These are phyloP conservation scores for Daldinia loculata DNA, from an alignment of 495 filamentous ascomycete species.

Conservation along the genomic window DNA sequence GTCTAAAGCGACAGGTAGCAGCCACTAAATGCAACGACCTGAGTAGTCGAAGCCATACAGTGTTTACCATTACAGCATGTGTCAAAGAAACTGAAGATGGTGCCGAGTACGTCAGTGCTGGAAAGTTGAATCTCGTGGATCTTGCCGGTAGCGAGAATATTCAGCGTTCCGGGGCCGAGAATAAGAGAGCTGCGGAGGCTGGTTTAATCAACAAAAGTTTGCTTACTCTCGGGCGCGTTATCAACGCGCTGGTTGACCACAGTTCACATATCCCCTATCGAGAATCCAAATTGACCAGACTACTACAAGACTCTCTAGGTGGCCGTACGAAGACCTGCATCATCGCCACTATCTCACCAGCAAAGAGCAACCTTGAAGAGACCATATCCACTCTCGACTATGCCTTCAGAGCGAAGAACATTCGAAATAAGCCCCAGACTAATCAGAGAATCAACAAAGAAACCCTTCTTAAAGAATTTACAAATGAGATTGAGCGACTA, in stretches of 20 bases:
- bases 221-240: conserved; percentile 92
- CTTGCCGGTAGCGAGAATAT: conserved; percentile 98
- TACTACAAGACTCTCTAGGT: conserved; percentile 95
- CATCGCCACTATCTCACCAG: conserved; percentile 94
- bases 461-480: conserved; percentile 87
- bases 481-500: conserved; percentile 90
- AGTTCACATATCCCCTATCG: conserved; percentile 93
- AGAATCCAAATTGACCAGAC: conserved; percentile 93
- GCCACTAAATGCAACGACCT: conserved; percentile 98
- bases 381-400: conserved; percentile 98
- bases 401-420: conserved; percentile 97
- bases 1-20: conserved; percentile 92
- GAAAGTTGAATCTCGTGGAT: conserved; percentile 96
- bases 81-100: conserved; percentile 79
- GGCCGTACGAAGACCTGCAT: conserved; percentile 98
- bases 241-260: conserved; percentile 95
- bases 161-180: conserved; percentile 93
- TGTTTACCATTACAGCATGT: conserved; percentile 92
- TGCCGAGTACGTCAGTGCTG: conserved; percentile 90
- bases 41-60: conserved; percentile 92
- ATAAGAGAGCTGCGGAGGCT: conserved; percentile 94
- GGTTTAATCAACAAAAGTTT: conserved; percentile 98
- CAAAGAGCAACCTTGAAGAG: conserved; percentile 93
- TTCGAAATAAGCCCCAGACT: conserved; percentile 95
- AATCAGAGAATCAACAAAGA: conserved; percentile 93